Base-by-base conservation (phyloP, 495 filamentous ascomycete species). In the Tuber aestivum region DNA sequence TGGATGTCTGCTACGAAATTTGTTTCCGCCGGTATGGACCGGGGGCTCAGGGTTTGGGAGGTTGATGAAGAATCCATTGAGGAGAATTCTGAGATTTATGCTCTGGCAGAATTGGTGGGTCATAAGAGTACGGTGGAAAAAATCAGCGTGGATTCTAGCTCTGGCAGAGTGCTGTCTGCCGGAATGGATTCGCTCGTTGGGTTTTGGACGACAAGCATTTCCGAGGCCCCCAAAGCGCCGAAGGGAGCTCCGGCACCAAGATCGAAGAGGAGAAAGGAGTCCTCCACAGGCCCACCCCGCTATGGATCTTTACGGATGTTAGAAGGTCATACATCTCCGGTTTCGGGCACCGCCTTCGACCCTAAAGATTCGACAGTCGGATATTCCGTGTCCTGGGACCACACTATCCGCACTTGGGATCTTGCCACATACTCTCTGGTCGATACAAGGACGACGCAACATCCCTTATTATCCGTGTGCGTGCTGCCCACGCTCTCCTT, bases 391-490 rank as follows among this genome's bases (percentile, higher is more conserved):
- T 94, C 93, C 35, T 91, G 91, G 87, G 95, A 98, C 86, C 94
- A 97, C 84, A 92, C 92, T 0, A 86, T 97, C 76, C 90, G 90
- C 38, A 98, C 95, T 0, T 92, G 97, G 89, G 95, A 99, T 86
- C 89, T 99, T 20, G 89, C 92, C 0, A 97, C 95, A 10, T 84
- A 87, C 70, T 79, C 86, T 6, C 86, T 90, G 18, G 92, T 97
- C 56, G 92, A 92, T 81, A 92, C 92, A 32, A 87, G 94, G 69
- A 91, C 92, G 12, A 93, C 92, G 14, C 89, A 92, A n/a, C 91
- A 95, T 83, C 88, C 93, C 0, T 87, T 98, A 1, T 87, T 94
- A 72, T 93, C 90, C 3, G 86, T 97, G 4, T 88, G 88, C 80
- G 89, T 91, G 27, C 85, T 97, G 3, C 87, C 88, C 8, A 74